Conservation (phyloP, 257 asterid genomes). For the Plantago elongata region DNA sequence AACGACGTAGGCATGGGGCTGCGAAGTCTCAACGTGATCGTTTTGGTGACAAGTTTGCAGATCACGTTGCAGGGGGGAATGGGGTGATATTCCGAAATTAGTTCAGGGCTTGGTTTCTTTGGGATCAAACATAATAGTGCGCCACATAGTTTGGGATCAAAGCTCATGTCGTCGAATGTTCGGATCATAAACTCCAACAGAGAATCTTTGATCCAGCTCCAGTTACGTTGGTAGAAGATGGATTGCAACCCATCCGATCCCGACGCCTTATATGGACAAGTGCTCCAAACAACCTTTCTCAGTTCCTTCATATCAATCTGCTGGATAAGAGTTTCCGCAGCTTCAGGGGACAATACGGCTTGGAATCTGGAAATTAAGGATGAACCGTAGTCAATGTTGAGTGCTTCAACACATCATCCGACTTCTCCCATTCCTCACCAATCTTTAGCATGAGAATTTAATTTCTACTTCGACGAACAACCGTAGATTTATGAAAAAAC, state of each 20-base stretch:
- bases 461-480: not conserved
- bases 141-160: not conserved
- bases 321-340: not conserved
- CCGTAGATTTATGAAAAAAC: not conserved
- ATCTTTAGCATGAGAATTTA: not conserved
- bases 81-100: not conserved
- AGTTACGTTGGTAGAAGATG: not conserved
- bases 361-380: not conserved
- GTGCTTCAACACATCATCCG: not conserved
- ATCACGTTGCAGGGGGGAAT: too few relatives aligned
- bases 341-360: not conserved
- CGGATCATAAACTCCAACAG: not conserved
- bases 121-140: not conserved
- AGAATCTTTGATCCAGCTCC: not conserved
- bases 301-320: not conserved
- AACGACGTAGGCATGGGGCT: not conserved
- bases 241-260: not conserved
- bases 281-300: not conserved
- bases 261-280: not conserved
- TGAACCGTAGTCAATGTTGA: not conserved
- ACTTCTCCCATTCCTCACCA: not conserved
- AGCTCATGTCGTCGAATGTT: not conserved
- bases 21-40: not conserved
- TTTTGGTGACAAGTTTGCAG: not conserved
- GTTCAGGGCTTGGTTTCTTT: not conserved